Evolutionary conservation across 352 stramenopile species (phyloP).

Genomic region (Phytophthora crassamura): DNA sequence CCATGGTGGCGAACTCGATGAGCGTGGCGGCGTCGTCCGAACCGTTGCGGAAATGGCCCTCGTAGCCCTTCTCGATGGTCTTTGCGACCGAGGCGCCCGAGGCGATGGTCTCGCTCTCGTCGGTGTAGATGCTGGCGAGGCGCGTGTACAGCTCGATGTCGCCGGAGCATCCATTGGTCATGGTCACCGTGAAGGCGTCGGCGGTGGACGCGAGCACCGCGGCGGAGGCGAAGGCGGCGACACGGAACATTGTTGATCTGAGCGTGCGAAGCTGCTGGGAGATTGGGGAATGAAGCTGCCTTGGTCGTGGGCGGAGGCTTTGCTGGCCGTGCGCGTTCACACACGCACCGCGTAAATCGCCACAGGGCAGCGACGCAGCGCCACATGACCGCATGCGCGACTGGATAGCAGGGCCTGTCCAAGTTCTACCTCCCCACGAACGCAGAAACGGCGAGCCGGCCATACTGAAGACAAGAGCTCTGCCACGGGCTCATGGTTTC

Average conservation of each 20-base stretch:
- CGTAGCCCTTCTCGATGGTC: constrained; percentile 63
- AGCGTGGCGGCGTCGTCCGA: constrained; percentile 62
- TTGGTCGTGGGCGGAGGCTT: too few species aligned
- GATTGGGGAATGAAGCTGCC: constrained; percentile 37
- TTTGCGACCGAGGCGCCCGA: constrained; percentile 45
- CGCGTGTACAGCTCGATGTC: constrained; percentile 67
- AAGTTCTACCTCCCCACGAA: constrained; percentile 18
- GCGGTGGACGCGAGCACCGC: constrained; percentile 28
- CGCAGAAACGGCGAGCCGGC: constrained; percentile 23
- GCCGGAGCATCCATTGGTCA: constrained; percentile 64
- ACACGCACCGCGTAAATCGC: constrained; percentile 7
- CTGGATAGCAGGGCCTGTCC: constrained; percentile 30
- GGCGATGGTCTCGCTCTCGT: constrained; percentile 48
- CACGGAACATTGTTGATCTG: constrained; percentile 37
- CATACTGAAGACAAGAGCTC: constrained; percentile 22
- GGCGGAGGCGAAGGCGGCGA: constrained; percentile 27
- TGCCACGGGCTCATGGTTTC: constrained; percentile 19
- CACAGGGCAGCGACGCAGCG: constrained; percentile 23
- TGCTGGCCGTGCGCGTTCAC: constrained; percentile 4
- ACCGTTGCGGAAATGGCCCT: constrained; percentile 76
- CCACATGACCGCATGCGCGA: constrained; percentile 14
- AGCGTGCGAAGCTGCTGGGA: constrained; percentile 1
- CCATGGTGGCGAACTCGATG: constrained; percentile 72
- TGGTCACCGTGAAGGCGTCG: constrained; percentile 60
- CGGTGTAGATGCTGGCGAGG: constrained; percentile 56